Evolutionary conservation across 371 early-diverging fungal genomes (phyloP), one percentile per base, ranked within the genome.

Genomic region (Syncephalastrum sp.): DNA sequence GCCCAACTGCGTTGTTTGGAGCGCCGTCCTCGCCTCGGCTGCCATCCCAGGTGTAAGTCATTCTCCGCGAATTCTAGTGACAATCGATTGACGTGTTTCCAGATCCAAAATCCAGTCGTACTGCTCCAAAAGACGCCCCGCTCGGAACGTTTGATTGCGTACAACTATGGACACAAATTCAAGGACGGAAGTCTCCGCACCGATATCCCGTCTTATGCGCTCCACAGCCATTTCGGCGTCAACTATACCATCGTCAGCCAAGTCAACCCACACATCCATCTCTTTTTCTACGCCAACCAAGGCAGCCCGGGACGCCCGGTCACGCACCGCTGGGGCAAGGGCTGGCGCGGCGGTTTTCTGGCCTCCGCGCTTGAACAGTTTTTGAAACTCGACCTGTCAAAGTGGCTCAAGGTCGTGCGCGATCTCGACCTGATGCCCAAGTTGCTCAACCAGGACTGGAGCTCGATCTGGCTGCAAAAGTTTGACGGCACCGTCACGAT

Each of bases 401-500:
- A 95, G 65, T 92, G 94, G 93, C 78, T 95, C 43, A 81, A 86
- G 45, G 80, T 93, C 4, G 57, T 93, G 14, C 67, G 91, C 56
- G 93, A 94, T 50, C 64, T 94, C 42, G 81, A 89, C 52, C 69
- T 95, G 16, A 65, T 94, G 46, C 95, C 95, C 3, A 75, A 76
- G 24, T 53, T 94, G 23, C 69, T 87, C 61, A 78, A 84, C 57
- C 89, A 88, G 63, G 92, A 94, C 69, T 87, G 93, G 85, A 87
- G 89, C 29, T 81, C 81, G 24, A 75, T 94, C 3, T 97, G 86
- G 84, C 70, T 93, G 47, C 96, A 95, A 64, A 85, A 85, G 62
- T 94, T 95, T 73, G 91, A 92, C 53, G 95, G 95, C 42, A 84
- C 77, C 62, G 86, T 92, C 24, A 95, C 95, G 0, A 91, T 97